These are phyloP conservation scores for Paramecium sonneborni DNA, from an alignment of 73 alveolate genomes.

Conservation along the genomic window DNA sequence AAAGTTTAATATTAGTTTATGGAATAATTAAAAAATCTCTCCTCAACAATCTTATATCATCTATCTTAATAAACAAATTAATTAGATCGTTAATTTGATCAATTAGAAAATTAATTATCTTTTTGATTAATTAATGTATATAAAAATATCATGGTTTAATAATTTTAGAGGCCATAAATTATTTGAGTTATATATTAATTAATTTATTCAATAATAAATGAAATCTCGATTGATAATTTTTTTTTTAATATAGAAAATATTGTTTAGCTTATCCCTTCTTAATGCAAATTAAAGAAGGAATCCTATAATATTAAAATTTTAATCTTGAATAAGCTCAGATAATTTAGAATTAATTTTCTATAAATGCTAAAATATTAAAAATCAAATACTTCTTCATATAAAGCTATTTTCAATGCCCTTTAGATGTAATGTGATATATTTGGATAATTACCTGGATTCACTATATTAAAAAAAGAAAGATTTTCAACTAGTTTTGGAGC, in stretches of 20 bases:
- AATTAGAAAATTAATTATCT: background rate
- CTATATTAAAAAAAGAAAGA: background rate
- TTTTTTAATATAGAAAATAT: too few species aligned
- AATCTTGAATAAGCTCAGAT: too few species aligned
- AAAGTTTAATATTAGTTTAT: background rate
- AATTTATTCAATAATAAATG: too few species aligned
- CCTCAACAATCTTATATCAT: background rate
- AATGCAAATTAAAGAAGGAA: too few species aligned
- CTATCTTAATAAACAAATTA: slow-evolving; percentile 1
- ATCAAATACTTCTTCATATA: background rate
- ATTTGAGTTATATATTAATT: background rate
- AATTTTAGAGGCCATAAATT: background rate
- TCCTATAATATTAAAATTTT: too few species aligned
- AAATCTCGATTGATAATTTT: too few species aligned
- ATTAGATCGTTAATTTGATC: background rate
- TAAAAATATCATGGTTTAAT: background rate
- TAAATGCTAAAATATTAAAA: background rate
- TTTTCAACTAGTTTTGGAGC: background rate
- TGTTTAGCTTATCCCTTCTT: too few species aligned
- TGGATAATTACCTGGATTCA: background rate
- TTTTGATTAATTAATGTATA: background rate
- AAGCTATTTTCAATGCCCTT: background rate
- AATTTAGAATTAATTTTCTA: background rate
- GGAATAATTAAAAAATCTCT: slow-evolving; percentile 14
- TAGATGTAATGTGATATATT: background rate